Evolutionary conservation across 768 basidiomycete genomes (phyloP), one percentile per base, ranked within the genome.

Genomic region (Boletus insuetus): DNA sequence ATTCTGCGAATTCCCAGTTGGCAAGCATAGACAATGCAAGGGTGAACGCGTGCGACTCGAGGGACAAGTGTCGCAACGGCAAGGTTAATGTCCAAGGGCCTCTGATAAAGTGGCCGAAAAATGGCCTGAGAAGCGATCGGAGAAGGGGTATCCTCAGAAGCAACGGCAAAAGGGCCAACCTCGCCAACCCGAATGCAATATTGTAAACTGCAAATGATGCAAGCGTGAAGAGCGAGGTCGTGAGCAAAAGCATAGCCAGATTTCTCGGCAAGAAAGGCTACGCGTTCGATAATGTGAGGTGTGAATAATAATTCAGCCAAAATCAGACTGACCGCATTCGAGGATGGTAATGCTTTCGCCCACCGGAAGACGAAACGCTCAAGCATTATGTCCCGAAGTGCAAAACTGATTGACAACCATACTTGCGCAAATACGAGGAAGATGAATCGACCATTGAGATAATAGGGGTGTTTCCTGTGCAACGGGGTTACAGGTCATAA

Each of bases 391-490:
- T 80, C 82, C 8, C 88, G 78, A 20, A 86, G 65, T 2, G 77
- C 69, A 57, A 79, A 89, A 3, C 74, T 72, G 8, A 71, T 41
- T 0, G 82, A 81, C 10, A 79, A 62, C 40, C 72, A 70, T 3
- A 76, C 11, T 64, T 90, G 88, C 0, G 82, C 77, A 45, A 81
- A 59, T 24, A 82, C 49, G 17, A 89, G 66, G 64, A 87, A 87
- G 9, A 90, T 58, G 6, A 88, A 71, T 17, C 82, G 81, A 1
- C 86, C 87, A 50, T 89, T 89, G 20, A 90, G 74, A 62, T 89
- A 85, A 58, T 82, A 81, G 0, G 87, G 87, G 56, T 91, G 86
- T 69, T 86, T 89, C 63, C 87, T 89, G 57, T 43, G n/a, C 4
- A 38, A 40, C 20, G 0, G n/a, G 4, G 37, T 42, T 47, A 12